Conservation (phyloP, 306 rosid species). For the Psophocarpus tetragonolobus region DNA sequence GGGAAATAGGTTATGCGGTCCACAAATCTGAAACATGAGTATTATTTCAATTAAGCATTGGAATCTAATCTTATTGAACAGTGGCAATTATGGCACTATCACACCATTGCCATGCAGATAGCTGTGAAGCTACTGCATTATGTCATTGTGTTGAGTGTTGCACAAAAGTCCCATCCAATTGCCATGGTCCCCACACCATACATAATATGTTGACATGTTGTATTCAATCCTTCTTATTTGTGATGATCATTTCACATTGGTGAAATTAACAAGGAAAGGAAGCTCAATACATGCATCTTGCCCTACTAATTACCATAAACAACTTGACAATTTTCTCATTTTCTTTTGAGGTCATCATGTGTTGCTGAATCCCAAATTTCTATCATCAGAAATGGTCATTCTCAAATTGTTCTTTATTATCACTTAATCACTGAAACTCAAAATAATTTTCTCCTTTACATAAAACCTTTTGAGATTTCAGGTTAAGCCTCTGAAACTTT, state of each 20-base stretch:
- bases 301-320: not conserved
- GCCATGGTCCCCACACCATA: not conserved
- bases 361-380: constrained; percentile 1
- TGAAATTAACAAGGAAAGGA: not conserved
- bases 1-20: not conserved
- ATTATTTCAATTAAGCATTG: not conserved
- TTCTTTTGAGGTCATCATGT: not conserved
- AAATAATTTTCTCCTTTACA: not conserved
- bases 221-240: not conserved
- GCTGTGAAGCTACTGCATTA: not conserved
- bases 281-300: not conserved
- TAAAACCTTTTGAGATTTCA: not conserved
- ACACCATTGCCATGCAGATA: not conserved
- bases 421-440: not conserved
- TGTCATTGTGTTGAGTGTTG: not conserved
- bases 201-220: not conserved
- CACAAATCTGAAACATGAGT: not conserved
- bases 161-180: not conserved
- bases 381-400: not conserved
- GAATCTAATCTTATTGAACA: not conserved
- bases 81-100: not conserved
- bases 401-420: not conserved
- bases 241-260: not conserved
- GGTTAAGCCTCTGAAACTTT: not conserved
- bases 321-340: not conserved